These are phyloP conservation scores for Botryotinia globosa DNA, from an alignment of 2,329 filamentous ascomycete genomes.

Conservation along the genomic window DNA sequence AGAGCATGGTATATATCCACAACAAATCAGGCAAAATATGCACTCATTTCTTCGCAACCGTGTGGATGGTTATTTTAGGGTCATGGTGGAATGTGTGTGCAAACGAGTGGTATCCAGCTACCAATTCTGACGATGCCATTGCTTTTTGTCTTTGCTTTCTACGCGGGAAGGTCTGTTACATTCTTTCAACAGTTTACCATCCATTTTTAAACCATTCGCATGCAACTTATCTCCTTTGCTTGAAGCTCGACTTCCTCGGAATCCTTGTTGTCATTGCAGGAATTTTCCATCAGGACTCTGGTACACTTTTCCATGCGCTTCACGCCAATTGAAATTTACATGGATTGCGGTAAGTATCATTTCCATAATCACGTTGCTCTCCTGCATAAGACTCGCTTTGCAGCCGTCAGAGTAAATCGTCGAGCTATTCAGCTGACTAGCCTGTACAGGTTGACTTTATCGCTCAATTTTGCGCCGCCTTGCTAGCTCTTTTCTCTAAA, in stretches of 20 bases:
- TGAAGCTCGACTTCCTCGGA: not conserved
- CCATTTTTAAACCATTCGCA: not conserved
- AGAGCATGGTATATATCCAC: not conserved
- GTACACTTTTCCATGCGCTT: not conserved
- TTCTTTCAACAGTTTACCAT: not conserved
- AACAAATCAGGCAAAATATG: not conserved
- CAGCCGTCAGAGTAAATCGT: not conserved
- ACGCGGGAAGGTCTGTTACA: not conserved
- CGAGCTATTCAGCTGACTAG: not conserved
- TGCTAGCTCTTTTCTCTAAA: not conserved
- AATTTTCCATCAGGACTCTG: not conserved
- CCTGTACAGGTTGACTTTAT: not conserved
- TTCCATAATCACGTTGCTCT: not conserved
- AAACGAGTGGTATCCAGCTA: not conserved
- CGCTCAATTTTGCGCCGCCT: not conserved
- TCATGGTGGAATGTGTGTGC: not conserved
- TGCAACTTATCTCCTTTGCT: not conserved
- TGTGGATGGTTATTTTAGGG: not conserved
- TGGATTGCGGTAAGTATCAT: not conserved
- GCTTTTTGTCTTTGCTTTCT: not conserved
- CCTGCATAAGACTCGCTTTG: not conserved
- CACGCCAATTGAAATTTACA: not conserved
- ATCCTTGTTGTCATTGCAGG: not conserved
- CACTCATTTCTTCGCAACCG: not conserved
- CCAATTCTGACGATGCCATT: not conserved